Base-by-base conservation (phyloP, 768 basidiomycete species). In the Mycena vitilis region DNA sequence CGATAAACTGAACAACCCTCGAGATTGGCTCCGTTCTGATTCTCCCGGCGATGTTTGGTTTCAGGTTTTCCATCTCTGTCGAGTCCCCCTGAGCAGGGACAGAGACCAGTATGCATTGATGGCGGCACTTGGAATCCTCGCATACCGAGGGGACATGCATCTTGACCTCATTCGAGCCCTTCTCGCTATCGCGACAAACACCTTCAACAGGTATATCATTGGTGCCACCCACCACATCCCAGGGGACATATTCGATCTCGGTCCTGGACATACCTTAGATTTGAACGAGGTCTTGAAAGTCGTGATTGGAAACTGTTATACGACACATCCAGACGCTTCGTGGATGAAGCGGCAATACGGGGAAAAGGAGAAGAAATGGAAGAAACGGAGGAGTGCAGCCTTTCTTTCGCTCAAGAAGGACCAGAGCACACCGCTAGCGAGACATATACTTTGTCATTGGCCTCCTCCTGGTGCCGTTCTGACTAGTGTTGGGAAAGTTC, bases 111-210 rank as follows among this genome's bases (percentile, higher is more conserved):
- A 56, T 36, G 59, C 36, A n/a, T 40, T 67, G 2, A 49, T 62
- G 45, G n/a, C 57, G 7, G 66, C 59, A 2, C 25, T 67, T 5
- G 60, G 53, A 22, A 61, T 67, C 23, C 54, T 67, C 20, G 44
- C 59, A 23, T 57, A 67, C 34, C 60, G 66, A 4, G 23, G 45
- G 18, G 47, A 54, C 20, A 56, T 67, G 16, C 34, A 61, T 20
- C 11, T 36, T 13, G 47, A 61, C n/a, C 54, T 67, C 12, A 55
- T 62, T 30, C 66, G 53, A 25, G 36, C 38, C 36, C 66, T 67
- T 23, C 45, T 68, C 10, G 47, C 48, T 36, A 49, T 68, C 48
- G 66, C 66, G 1, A 62, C 48, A 22, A 68, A 54, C 25, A 25
- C n/a, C 1, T 20, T 23, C 44, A 30, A 16, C 15, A 3, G 16